Evolutionary conservation across 345 rosid genomes (phyloP).

Genomic region (Balakata baccata): DNA sequence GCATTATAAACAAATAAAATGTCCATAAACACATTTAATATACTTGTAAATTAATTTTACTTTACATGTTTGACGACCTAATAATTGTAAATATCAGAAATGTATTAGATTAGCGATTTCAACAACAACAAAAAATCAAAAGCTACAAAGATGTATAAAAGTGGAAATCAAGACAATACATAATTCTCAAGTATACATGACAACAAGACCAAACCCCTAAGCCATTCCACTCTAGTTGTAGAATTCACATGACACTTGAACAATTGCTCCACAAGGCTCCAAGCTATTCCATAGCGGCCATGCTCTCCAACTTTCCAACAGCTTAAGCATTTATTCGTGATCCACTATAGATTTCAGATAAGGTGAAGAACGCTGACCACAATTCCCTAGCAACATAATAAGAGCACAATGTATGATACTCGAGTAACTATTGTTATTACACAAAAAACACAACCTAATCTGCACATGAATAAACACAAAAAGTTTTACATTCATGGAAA

Average conservation of each 20-base stretch:
- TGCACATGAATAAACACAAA: background rate
- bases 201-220: too few species aligned
- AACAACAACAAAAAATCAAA: background rate
- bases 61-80: background rate
- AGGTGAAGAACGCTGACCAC: background rate
- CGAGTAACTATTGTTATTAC: background rate
- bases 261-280: background rate
- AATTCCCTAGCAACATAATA: background rate
- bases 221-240: background rate
- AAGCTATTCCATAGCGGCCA: conserved; percentile 1
- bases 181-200: background rate
- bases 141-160: background rate
- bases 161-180: background rate
- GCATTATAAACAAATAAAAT: background rate
- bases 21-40: background rate
- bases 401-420: background rate
- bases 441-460: background rate
- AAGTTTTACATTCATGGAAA: background rate
- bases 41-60: background rate
- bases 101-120: background rate
- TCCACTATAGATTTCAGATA: background rate
- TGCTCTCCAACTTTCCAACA: background rate
- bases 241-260: background rate
- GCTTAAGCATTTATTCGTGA: background rate
- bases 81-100: background rate